Conservation (phyloP, 1,284 basidiomycete species). For the Malassezia slooffiae region DNA sequence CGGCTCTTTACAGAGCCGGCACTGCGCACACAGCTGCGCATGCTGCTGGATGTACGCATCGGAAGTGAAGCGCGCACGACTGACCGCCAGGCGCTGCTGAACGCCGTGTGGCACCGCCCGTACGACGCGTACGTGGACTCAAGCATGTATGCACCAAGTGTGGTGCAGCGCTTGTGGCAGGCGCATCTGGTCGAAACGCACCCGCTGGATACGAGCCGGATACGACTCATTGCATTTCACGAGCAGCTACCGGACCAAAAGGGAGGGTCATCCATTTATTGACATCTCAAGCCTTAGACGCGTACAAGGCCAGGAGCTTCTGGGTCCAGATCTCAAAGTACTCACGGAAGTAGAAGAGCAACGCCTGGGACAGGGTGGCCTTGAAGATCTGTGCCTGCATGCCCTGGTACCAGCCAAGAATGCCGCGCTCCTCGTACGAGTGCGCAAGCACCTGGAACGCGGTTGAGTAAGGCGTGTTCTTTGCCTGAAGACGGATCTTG, state of each 20-base stretch:
- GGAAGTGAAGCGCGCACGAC: background rate
- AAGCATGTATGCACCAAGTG: background rate
- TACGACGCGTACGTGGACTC: slow-evolving; percentile 6
- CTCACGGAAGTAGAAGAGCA: slow-evolving; percentile 42
- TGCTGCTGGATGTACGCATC: slow-evolving; percentile 9
- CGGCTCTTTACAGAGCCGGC: background rate
- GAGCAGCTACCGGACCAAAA: slow-evolving; percentile 10
- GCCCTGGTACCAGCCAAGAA: slow-evolving; percentile 80
- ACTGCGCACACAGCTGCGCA: slow-evolving; percentile 8
- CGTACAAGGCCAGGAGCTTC: slow-evolving; percentile 26
- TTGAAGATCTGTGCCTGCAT: slow-evolving; percentile 84
- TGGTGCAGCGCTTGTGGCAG: slow-evolving; percentile 1
- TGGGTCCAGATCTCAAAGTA: slow-evolving; percentile 46
- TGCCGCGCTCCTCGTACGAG: slow-evolving; percentile 57
- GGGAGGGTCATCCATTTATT: background rate
- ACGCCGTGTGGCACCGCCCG: slow-evolving; percentile 8
- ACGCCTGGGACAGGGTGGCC: slow-evolving; percentile 69
- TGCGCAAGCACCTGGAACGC: slow-evolving; percentile 65
- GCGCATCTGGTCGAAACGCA: slow-evolving; percentile 1
- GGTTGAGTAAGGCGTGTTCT: slow-evolving; percentile 53
- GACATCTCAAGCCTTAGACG: too few species aligned
- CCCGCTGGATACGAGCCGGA: background rate
- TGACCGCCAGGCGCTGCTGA: slow-evolving; percentile 6
- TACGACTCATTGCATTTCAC: slow-evolving; percentile 12
- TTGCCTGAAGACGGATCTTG: slow-evolving; percentile 89